Base-by-base conservation (phyloP, 2,329 filamentous ascomycete genomes). In the Colletotrichum lini region DNA sequence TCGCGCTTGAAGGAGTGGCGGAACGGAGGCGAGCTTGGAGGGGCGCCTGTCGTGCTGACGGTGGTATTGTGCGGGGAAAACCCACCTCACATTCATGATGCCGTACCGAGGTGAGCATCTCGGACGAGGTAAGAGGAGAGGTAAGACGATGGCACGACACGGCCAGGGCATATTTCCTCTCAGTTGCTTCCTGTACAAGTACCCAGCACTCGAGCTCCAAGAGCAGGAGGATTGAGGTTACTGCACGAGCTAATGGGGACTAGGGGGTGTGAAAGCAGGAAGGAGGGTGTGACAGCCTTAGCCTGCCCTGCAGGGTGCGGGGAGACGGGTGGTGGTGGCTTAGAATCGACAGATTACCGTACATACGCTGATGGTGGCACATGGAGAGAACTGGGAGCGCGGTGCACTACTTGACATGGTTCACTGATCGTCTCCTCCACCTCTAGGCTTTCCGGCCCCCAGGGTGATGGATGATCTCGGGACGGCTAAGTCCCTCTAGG, bases 301-400 rank as follows among this genome's bases (percentile, higher is more conserved):
- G 53, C 35, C 35, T 42, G 42, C 62, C n/a, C 30, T 49, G 53
- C 59, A 45, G 40, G 65, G 50, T 53, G 59, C 40, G 49, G 61
- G 30, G 64, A 54, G 60, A 54, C 38, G 60, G 38, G 47, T n/a
- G 63, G 63, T 52, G 67, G 67, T 70, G 67, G 63, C 67, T 70
- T 45, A 70, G 38, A 60, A 61, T 70, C 63, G 56, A 70, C 56
- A 67, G 54, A 67, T 50, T 60, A 49, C 40, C 49, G 47, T 45
- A 67, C 47, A 59, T 69, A 45, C 23, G 23, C 66, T 57, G 60
- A 47, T 56, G 65, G 38, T 40, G 59, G 50, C n/a, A 21, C 42
- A 65, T 21, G 38, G 40, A 18, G 23, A n/a, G n/a, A 38, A 40
- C 18, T 35, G 62, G 42, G 30, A 47, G 30, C n/a, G 7, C 35